Evolutionary conservation across 2,329 filamentous ascomycete genomes (phyloP), one percentile per base, ranked within the genome.

Genomic region (Colletotrichum magnum): DNA sequence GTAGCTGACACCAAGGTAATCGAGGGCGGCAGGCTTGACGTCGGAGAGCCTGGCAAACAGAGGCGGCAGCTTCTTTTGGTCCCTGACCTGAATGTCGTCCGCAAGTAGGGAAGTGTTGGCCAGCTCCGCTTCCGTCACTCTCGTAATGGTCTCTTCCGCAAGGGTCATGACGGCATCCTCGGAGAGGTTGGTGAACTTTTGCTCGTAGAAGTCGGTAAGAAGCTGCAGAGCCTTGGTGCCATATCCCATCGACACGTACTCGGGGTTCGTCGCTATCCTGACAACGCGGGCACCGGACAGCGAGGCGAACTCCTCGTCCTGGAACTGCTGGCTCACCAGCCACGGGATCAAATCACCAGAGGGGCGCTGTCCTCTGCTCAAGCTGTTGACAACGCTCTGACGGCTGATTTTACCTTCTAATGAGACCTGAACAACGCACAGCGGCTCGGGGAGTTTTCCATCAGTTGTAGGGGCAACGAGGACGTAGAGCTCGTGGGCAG

Each of bases 261-360:
- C 95, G 0, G 97, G 96, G 78, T 98, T 97, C 0, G 96, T 98
- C 21, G 97, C 96, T 75, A 99, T 98, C 57, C 96, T 90, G 16
- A 99, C 95, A 54, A 99, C 85, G 70, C 96, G 90, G 41, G 95
- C 96, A 64, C 96, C 97, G 15, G 95, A 98, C 1, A 99, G 87
- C 48, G 93, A 92, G 13, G 95, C 96, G 78, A 99, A 99, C 73
- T 98, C 94, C 73, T 97, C 94, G 75, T 99, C 96, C 77, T 98
- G 96, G 84, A 97, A 99, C 78, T 99, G 96, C 78, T 98, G 95
- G 78, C 94, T 97, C 71, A 99, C 93, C 39, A 98, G 88, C 96
- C 96, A 99, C 1, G 96, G 96, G 66, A 99, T 99, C 62, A 99
- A 84, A 79, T 99, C 96, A 75, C 96, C 96, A 47, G 93, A 91